phyloP scores from a whole-genome alignment of 1,284 basidiomycete species.

The Phenoliferia sp. region DNA sequence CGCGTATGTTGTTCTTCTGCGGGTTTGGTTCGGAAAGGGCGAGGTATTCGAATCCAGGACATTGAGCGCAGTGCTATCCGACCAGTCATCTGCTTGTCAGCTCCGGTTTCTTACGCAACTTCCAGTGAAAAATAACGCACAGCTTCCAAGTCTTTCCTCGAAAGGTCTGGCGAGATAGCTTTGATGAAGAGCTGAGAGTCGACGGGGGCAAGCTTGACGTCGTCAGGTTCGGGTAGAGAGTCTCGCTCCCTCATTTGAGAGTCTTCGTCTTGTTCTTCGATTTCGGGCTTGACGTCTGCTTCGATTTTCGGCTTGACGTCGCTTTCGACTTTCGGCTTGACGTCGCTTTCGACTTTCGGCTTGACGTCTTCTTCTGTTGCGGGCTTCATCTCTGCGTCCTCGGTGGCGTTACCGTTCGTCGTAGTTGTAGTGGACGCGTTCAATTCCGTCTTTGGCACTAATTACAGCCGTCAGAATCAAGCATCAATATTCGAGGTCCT shows the following conservation, averaged over 20 bases:
- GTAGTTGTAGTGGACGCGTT: background rate
- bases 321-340: background rate
- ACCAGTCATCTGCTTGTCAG: background rate
- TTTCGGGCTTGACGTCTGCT: background rate
- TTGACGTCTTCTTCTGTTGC: background rate
- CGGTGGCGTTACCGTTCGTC: background rate
- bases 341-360: background rate
- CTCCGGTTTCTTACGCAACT: constrained; percentile 45
- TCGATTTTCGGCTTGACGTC: background rate
- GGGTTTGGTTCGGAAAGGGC: constrained; percentile 83
- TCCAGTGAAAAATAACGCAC: constrained; percentile 47
- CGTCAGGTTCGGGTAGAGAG: too few species aligned
- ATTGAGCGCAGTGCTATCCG: constrained; percentile 41
- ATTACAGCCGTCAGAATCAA: too few species aligned
- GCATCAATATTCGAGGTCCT: too few species aligned
- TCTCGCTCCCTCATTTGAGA: too few species aligned
- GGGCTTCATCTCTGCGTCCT: background rate
- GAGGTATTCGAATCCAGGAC: constrained; percentile 57
- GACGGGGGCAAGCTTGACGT: too few species aligned
- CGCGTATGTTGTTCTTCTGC: constrained; percentile 83
- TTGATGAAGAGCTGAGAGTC: constrained; percentile 72
- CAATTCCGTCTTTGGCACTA: background rate
- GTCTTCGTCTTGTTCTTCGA: too few species aligned
- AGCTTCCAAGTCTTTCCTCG: constrained; percentile 77
- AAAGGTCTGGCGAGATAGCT: constrained; percentile 84